Evolutionary conservation across 2,329 filamentous ascomycete genomes (phyloP), one percentile per base, ranked within the genome.

Genomic region (Zasmidium citrigriseum): DNA sequence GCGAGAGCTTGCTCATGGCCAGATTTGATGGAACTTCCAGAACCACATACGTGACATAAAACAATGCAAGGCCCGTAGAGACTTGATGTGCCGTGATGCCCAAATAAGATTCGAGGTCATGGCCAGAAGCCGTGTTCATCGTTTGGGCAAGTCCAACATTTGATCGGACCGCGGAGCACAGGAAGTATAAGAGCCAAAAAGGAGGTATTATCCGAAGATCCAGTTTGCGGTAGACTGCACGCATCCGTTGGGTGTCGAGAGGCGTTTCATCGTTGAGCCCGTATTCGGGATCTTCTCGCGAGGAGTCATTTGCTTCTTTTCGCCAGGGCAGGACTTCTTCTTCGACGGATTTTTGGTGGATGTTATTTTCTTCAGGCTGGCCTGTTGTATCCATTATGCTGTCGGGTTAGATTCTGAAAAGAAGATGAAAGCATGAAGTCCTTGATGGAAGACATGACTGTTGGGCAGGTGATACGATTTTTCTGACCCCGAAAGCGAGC

Each of bases 71-170:
- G 50, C 90, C 91, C 0, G 89, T 93, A 0, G 91, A 96, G 16
- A 91, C 87, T 74, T 96, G 88, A 67, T 89, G 89, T 10, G 87
- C 76, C 0, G 85, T 86, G 64, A 96, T 78, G 59, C 86, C 72
- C 52, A 96, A 82, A 38, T 89, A 83, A 1, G 85, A 83, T 65
- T 83, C 83, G n/a, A 96, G 84, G 70, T 95, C 88, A 71, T 96
- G 91, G 29, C 83, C 82, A 45, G 83, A 76, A 18, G 82, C 76
- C 25, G 72, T 76, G 76, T 96, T 96, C 92, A 96, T 96, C 1
- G 92, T 96, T 77, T 96, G 91, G n/a, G 92, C 90, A 66, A 96
- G 86, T 61, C 91, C 91, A 64, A 96, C 90, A 75, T 96, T 96
- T 68, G 91, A 95, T 53, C 91, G 87, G 69, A 96, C 95, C 60